phyloP scores from a whole-genome alignment of 345 rosid species.

The Bretschneidera sinensis region DNA sequence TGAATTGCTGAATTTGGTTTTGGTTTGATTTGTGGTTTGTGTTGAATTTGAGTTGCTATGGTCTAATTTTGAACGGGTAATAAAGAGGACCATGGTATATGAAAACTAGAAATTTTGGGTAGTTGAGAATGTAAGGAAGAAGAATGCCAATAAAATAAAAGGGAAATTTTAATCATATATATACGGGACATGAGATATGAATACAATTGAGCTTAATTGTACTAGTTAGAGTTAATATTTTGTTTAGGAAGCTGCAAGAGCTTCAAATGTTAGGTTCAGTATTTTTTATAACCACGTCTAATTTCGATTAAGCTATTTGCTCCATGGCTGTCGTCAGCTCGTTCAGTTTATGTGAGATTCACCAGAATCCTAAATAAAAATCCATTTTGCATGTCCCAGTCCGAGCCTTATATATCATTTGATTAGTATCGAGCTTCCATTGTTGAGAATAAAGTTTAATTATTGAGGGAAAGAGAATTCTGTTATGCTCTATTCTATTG shows the following conservation, averaged over 20 bases:
- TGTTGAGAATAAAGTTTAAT: background rate
- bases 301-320: background rate
- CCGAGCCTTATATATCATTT: too few species aligned
- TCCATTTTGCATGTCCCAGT: too few species aligned
- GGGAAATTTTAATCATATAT: too few species aligned
- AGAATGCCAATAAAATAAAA: too few species aligned
- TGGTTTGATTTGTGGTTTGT: background rate
- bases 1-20: background rate
- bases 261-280: background rate
- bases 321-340: too few species aligned
- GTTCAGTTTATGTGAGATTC: too few species aligned
- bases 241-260: background rate
- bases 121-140: too few species aligned
- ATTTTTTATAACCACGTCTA: background rate
- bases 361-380: too few species aligned
- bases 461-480: background rate
- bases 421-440: background rate
- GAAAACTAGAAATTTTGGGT: background rate
- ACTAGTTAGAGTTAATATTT: too few species aligned
- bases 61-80: background rate
- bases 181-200: too few species aligned
- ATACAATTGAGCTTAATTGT: too few species aligned
- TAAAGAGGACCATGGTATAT: background rate
- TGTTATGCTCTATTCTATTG: conserved; percentile 2
- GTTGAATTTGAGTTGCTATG: background rate